A percentile compares a stretch with the other conserved stretches of the same genome.
phyloP scores from a whole-genome alignment of 345 rosid species.

The Brassica juncea region DNA sequence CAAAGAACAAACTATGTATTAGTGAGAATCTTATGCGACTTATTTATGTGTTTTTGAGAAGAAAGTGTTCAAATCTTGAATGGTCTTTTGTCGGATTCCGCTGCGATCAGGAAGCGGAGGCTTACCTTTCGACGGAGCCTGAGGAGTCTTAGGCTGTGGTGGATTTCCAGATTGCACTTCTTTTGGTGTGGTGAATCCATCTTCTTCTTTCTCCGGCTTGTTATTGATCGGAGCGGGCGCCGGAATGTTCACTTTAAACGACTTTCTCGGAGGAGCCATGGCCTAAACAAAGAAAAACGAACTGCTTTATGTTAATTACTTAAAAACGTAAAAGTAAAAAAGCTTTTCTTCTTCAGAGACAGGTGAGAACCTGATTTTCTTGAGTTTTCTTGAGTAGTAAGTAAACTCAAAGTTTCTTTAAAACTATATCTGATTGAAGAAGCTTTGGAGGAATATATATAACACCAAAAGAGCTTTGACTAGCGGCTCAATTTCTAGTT shows the following conservation, averaged over 20 bases:
- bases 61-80: background rate
- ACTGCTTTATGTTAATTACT: background rate
- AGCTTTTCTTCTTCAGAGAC: background rate
- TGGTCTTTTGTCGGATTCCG: background rate
- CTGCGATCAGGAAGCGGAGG: background rate
- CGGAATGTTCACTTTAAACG: background rate
- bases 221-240: background rate
- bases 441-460: background rate
- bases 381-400: background rate
- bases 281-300: background rate
- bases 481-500: background rate
- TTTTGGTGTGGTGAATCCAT: conserved; percentile 34
- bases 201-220: background rate
- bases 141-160: conserved; percentile 23
- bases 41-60: background rate
- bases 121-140: background rate
- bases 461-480: background rate
- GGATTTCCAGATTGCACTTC: conserved; percentile 18
- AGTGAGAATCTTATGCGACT: background rate
- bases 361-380: background rate
- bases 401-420: background rate
- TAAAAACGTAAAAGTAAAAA: background rate
- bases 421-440: background rate
- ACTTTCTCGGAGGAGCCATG: background rate
- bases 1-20: background rate